Evolutionary conservation across 1,284 basidiomycete genomes (phyloP).

Genomic region (Sanghuangporus weigelae): DNA sequence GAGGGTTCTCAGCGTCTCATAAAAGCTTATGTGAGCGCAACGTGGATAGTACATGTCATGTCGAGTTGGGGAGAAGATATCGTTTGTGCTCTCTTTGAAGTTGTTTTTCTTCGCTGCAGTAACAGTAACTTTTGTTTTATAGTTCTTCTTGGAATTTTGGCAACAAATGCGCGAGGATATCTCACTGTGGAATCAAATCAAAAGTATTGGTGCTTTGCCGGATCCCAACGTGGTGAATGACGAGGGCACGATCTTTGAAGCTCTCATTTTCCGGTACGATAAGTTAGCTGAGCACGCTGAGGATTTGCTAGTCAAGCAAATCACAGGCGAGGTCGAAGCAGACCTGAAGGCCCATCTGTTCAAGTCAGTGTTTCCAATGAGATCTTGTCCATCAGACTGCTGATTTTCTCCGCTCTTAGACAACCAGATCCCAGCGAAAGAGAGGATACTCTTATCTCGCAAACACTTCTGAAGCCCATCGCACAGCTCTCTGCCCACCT

Average conservation of each 20-base stretch:
- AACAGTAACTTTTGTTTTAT: not conserved
- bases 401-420: slow-evolving; percentile 20
- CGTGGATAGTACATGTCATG: slow-evolving; percentile 63
- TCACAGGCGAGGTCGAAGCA: slow-evolving; percentile 73
- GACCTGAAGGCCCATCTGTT: slow-evolving; percentile 68
- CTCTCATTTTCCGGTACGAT: slow-evolving; percentile 59
- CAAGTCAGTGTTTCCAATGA: slow-evolving; percentile 28
- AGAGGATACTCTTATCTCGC: slow-evolving; percentile 47
- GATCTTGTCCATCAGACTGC: not conserved
- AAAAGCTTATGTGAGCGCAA: slow-evolving; percentile 78
- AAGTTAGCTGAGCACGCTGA: slow-evolving; percentile 68
- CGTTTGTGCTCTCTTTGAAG: slow-evolving; percentile 41
- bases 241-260: slow-evolving; percentile 71
- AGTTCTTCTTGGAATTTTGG: slow-evolving; percentile 91
- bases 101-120: not conserved
- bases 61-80: slow-evolving; percentile 82
- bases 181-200: slow-evolving; percentile 46
- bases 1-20: slow-evolving; percentile 77
- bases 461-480: slow-evolving; percentile 65
- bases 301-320: slow-evolving; percentile 78
- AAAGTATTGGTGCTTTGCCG: slow-evolving; percentile 46
- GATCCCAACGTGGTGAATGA: slow-evolving; percentile 34
- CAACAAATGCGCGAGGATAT: slow-evolving; percentile 62
- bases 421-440: slow-evolving; percentile 16
- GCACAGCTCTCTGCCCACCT: slow-evolving; percentile 73